phyloP scores from a whole-genome alignment of 768 basidiomycete species.

The Lyophyllum semitale region DNA sequence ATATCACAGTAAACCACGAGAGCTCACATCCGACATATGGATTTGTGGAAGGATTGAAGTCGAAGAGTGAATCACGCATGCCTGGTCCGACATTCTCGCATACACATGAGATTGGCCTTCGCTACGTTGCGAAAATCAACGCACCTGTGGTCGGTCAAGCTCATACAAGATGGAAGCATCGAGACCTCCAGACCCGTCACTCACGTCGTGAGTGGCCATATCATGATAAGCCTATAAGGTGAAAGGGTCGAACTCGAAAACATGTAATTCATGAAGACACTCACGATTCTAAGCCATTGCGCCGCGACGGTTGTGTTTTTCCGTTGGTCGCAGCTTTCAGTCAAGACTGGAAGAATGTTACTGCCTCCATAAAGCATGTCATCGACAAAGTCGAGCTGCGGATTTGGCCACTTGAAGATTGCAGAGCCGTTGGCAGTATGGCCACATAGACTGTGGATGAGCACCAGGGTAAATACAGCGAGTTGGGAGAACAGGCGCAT shows the following conservation, averaged over 20 bases:
- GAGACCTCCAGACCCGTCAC: constrained; percentile 26
- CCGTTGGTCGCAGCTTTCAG: background rate
- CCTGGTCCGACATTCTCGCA: background rate
- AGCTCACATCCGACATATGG: background rate
- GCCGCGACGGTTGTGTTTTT: background rate
- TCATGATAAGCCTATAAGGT: constrained; percentile 24
- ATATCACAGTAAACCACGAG: background rate
- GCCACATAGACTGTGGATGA: background rate
- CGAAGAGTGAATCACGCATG: background rate
- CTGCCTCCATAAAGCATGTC: background rate
- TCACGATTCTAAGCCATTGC: background rate
- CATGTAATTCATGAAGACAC: background rate
- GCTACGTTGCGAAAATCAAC: background rate
- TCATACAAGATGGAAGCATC: constrained; percentile 29
- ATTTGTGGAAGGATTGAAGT: background rate
- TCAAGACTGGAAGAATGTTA: background rate
- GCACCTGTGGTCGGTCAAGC: constrained; percentile 17
- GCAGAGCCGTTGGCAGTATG: background rate
- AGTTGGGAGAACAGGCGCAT: background rate
- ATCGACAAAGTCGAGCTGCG: background rate
- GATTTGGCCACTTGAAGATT: background rate
- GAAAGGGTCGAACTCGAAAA: background rate
- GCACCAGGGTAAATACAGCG: background rate
- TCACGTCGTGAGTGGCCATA: constrained; percentile 23
- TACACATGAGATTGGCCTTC: background rate